Evolutionary conservation across 495 filamentous ascomycete species (phyloP).

Genomic region (Aspergillus steynii): DNA sequence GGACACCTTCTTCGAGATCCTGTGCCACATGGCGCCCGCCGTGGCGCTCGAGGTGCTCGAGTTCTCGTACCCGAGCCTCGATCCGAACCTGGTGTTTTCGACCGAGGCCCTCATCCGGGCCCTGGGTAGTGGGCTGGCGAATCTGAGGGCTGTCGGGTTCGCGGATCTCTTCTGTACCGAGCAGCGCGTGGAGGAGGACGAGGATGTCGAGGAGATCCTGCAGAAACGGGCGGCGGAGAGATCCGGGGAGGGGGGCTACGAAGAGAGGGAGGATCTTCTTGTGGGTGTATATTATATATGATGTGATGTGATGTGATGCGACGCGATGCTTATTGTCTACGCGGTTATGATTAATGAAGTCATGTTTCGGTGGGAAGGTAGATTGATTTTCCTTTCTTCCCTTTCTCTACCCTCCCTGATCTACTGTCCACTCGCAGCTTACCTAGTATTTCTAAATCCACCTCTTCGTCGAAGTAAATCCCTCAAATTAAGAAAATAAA

Average conservation of each 20-base stretch:
- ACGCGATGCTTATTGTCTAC: no score
- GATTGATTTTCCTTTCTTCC: no score
- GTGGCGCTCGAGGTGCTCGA: constrained; percentile 27
- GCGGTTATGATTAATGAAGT: no score
- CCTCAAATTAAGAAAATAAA: no score
- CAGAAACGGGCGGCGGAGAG: constrained; percentile 12
- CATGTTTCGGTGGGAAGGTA: no score
- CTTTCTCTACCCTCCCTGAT: no score
- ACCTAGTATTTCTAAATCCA: no score
- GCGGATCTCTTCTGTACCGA: constrained; percentile 20
- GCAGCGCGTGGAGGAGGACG: constrained; percentile 21
- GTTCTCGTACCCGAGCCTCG: constrained; percentile 21
- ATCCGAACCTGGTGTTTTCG: constrained; percentile 20
- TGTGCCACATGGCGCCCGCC: constrained; percentile 16
- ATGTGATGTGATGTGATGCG: not conserved
- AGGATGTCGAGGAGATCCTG: constrained; percentile 28
- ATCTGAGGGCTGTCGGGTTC: constrained; percentile 27
- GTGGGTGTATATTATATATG: constrained; percentile 22
- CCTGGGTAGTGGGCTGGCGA: constrained; percentile 22
- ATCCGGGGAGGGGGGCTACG: not conserved
- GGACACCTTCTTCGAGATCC: constrained; percentile 31
- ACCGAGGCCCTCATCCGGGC: constrained; percentile 21
- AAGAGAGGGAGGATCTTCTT: not conserved
- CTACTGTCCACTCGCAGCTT: no score
- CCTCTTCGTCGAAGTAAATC: no score